A percentile compares a stretch with the other conserved stretches of the same genome.
Conservation (phyloP, 805 yeast species). For the Kodamaea hsintzibuensis region DNA sequence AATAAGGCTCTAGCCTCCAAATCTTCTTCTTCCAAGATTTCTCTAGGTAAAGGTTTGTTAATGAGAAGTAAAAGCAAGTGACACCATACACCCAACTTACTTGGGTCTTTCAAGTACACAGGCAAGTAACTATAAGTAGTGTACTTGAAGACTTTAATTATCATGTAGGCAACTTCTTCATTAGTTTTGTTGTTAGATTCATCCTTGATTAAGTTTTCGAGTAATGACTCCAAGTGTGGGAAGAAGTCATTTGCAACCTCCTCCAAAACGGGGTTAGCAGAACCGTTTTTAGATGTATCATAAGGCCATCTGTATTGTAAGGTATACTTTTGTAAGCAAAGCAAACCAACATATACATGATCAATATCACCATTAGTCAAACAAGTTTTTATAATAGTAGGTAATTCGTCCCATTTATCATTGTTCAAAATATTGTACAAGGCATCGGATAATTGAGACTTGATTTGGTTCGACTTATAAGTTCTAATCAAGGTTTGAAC, state of each 20-base stretch:
- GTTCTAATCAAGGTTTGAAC: conserved; percentile 43
- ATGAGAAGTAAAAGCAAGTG: conserved; percentile 38
- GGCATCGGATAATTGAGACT: conserved; percentile 59
- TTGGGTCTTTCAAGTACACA: conserved; percentile 34
- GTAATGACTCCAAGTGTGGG: conserved; percentile 37
- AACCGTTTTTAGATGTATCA: conserved; percentile 38
- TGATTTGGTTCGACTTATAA: conserved; percentile 38
- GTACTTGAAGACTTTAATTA: conserved; percentile 43
- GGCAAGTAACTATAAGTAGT: conserved; percentile 41
- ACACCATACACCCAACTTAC: conserved; percentile 43
- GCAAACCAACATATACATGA: conserved; percentile 41
- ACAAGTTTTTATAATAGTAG: conserved; percentile 45
- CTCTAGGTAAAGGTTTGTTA: conserved; percentile 39
- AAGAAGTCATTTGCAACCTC: conserved; percentile 36
- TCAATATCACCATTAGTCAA: conserved; percentile 34
- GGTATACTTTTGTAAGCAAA: conserved; percentile 42
- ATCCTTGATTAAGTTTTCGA: conserved; percentile 27
- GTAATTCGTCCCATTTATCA: conserved; percentile 48
- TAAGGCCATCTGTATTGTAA: conserved; percentile 45
- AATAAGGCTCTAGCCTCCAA: conserved; percentile 33
- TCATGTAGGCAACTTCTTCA: conserved; percentile 41
- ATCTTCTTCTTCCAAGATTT: conserved; percentile 32
- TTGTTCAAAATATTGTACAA: conserved; percentile 52
- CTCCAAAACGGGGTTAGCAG: conserved; percentile 40
- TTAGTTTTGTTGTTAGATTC: conserved; percentile 15